Conservation (phyloP, 208 protist genomes). For the Trypanosoma grayi region DNA sequence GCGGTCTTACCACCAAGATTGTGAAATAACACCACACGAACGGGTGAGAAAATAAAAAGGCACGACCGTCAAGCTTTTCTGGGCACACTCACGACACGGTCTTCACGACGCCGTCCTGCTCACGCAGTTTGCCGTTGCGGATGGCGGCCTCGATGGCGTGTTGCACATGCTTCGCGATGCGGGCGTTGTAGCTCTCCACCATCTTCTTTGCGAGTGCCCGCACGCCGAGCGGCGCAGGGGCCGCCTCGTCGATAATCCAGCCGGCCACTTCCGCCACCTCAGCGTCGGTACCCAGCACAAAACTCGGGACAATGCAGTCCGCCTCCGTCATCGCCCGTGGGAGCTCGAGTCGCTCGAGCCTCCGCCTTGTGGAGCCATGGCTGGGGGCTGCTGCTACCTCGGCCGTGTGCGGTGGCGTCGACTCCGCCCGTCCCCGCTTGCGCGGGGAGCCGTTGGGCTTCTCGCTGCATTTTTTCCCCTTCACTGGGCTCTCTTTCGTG, state of each 20-base stretch:
- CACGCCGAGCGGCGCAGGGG: slow-evolving; percentile 23
- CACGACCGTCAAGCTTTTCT: not conserved
- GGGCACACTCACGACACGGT: too few relatives aligned
- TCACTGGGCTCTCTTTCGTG: slow-evolving; percentile 12
- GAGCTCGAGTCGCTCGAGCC: not conserved
- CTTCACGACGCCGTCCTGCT: slow-evolving; percentile 44
- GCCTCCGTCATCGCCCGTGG: slow-evolving; percentile 16
- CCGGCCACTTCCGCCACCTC: slow-evolving; percentile 51
- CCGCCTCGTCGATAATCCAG: slow-evolving; percentile 22
- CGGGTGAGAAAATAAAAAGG: not conserved
- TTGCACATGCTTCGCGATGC: slow-evolving; percentile 61
- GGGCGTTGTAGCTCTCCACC: slow-evolving; percentile 52
- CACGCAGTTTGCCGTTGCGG: slow-evolving; percentile 31
- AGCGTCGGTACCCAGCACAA: slow-evolving; percentile 52
- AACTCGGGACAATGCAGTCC: slow-evolving; percentile 47
- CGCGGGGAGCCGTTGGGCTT: not conserved
- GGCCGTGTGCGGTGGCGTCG: not conserved
- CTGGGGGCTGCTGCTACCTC: not conserved
- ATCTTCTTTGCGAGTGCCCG: slow-evolving; percentile 51
- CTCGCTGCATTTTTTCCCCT: not conserved
- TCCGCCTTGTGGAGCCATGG: not conserved
- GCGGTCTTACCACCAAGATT: too few relatives aligned
- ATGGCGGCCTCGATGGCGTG: slow-evolving; percentile 40
- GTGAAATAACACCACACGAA: not conserved
- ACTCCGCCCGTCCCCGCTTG: not conserved